A percentile compares a stretch with the other conserved stretches of the same genome.
Evolutionary conservation across 2,329 filamentous ascomycete species (phyloP).

Genomic region (Colletotrichum lindemuthianum): DNA sequence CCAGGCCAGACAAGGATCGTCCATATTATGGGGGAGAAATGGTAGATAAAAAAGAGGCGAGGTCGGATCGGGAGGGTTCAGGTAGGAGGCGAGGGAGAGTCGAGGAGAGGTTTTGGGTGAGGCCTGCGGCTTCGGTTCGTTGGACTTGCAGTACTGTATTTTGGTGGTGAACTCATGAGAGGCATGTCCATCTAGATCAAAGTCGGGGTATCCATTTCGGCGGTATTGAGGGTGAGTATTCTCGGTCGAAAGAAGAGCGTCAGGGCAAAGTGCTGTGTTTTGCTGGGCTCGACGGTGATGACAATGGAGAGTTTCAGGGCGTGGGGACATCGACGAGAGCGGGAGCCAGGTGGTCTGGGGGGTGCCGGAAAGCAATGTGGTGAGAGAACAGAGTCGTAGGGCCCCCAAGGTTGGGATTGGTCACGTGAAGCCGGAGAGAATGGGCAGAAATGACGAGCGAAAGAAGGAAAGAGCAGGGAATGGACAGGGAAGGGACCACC

Average conservation of each 20-base stretch:
- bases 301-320: slow-evolving; percentile 34
- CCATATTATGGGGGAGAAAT: slow-evolving; percentile 52
- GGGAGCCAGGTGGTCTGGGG: slow-evolving; percentile 34
- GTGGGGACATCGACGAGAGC: slow-evolving; percentile 35
- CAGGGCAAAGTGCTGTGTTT: slow-evolving; percentile 9
- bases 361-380: slow-evolving; percentile 33
- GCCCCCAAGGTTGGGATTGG: slow-evolving; percentile 28
- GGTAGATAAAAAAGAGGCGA: slow-evolving; percentile 1
- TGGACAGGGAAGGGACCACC: not conserved
- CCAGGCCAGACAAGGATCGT: slow-evolving; percentile 64
- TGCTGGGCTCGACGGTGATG: slow-evolving; percentile 30
- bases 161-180: slow-evolving; percentile 23
- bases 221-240: not conserved
- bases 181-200: slow-evolving; percentile 20
- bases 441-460: slow-evolving; percentile 24
- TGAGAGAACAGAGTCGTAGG: slow-evolving; percentile 27
- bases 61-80: slow-evolving; percentile 4
- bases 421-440: slow-evolving; percentile 24
- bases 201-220: slow-evolving; percentile 13
- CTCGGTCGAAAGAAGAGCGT: not conserved
- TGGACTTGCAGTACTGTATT: slow-evolving; percentile 2
- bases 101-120: slow-evolving; percentile 9
- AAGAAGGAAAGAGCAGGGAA: slow-evolving; percentile 1
- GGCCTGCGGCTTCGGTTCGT: slow-evolving; percentile 24
- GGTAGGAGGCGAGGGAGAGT: slow-evolving; percentile 1